Percentiles rank a stretch among this genome's conserved stretches.
phyloP scores from a whole-genome alignment of 148 eudicot species.

The Agrostemma githago region DNA sequence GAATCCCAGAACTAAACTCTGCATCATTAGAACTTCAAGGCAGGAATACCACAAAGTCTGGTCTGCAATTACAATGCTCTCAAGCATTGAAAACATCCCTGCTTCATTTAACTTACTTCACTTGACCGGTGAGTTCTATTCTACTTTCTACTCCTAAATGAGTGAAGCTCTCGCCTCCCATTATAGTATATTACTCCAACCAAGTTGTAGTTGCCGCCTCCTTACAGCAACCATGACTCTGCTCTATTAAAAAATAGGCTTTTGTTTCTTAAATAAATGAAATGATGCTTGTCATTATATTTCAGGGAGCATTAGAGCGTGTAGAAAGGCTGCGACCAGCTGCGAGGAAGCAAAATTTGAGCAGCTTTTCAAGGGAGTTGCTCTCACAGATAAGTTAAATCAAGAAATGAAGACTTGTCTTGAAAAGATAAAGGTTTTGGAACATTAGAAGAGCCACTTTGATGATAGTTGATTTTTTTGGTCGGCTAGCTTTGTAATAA shows the following conservation, averaged over 20 bases:
- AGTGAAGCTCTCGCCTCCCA: no score
- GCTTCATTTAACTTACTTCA: conserved; percentile 73
- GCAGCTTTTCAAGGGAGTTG: conserved; percentile 53
- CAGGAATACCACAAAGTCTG: conserved; percentile 80
- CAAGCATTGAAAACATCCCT: conserved; percentile 62
- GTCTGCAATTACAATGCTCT: conserved; percentile 77
- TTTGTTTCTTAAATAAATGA: background rate
- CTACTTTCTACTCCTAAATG: background rate
- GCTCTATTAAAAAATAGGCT: no score
- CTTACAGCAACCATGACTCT: no score
- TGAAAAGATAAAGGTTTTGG: conserved; percentile 60
- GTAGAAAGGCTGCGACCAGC: conserved; percentile 72
- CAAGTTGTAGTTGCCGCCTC: no score
- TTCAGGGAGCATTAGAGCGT: conserved; percentile 74
- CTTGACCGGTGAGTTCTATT: conserved; percentile 67
- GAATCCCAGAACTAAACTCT: conserved; percentile 80
- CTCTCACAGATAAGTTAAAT: conserved; percentile 42
- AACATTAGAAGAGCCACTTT: conserved; percentile 30
- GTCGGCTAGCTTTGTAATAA: background rate
- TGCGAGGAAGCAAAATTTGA: conserved; percentile 81
- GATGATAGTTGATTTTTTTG: background rate
- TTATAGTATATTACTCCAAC: no score
- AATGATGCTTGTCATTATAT: background rate
- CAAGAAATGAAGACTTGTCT: conserved; percentile 63
- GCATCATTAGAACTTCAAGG: conserved; percentile 78